phyloP scores from a whole-genome alignment of 441 rosid genomes.

The Cnidoscolus chayamansa region DNA sequence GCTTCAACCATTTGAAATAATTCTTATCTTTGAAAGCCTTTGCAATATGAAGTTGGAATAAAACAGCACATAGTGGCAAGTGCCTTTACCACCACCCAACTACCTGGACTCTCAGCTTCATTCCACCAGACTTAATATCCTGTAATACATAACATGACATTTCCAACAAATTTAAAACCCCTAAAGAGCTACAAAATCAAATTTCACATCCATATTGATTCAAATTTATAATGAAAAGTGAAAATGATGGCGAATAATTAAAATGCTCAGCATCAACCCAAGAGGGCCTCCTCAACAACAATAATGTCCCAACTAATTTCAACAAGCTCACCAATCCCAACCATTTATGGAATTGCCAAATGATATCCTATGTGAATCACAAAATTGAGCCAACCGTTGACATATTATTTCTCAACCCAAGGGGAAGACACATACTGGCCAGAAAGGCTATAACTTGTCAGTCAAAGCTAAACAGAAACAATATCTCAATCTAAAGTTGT shows the following conservation, averaged over 20 bases:
- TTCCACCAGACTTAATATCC: conserved; percentile 28
- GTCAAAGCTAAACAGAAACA: neutral
- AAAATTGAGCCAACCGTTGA: neutral
- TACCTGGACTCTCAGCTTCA: conserved; percentile 37
- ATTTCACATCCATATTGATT: neutral
- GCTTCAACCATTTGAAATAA: too few relatives aligned
- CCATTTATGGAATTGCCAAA: neutral
- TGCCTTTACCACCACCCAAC: conserved; percentile 6
- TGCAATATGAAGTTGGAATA: conserved; percentile 14
- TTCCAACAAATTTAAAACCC: neutral
- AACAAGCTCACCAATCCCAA: neutral
- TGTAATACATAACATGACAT: conserved; percentile 20
- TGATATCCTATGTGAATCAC: neutral
- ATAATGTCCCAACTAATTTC: neutral
- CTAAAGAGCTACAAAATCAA: neutral
- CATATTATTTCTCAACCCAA: neutral
- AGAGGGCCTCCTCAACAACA: neutral
- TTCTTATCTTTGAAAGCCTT: conserved; percentile 8
- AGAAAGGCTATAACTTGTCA: neutral
- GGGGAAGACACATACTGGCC: neutral
- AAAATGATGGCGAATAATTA: neutral
- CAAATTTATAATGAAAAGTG: too few relatives aligned
- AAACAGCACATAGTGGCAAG: conserved; percentile 1
- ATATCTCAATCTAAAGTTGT: neutral
- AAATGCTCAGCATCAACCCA: neutral